These are phyloP conservation scores for Dactylellina haptotyla DNA, from an alignment of 2,329 filamentous ascomycete genomes.

Conservation along the genomic window DNA sequence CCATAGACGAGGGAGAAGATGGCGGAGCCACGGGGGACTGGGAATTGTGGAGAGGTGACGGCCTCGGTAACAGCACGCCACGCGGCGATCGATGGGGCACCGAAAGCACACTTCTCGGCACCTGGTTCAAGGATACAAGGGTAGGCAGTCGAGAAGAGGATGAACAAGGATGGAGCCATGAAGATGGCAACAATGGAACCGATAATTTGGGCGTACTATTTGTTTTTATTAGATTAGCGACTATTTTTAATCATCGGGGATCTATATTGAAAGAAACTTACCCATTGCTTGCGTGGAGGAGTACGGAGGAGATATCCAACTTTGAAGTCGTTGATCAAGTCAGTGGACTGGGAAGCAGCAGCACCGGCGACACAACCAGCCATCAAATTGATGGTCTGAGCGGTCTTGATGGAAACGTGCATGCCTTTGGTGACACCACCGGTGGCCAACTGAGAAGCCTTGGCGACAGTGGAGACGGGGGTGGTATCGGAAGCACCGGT, in stretches of 20 bases:
- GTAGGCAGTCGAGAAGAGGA: conserved; percentile 55
- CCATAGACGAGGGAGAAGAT: conserved; percentile 53
- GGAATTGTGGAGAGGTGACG: conserved; percentile 53
- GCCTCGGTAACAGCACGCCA: conserved; percentile 55
- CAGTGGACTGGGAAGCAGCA: conserved; percentile 57
- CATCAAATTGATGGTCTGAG: conserved; percentile 64
- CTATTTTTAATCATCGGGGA: neutral
- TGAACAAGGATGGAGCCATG: conserved; percentile 52
- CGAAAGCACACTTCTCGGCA: conserved; percentile 48
- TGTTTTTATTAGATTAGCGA: neutral
- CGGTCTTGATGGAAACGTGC: conserved; percentile 60
- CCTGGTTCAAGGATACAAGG: conserved; percentile 52
- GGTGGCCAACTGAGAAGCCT: conserved; percentile 65
- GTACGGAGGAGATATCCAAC: conserved; percentile 65
- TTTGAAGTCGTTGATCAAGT: conserved; percentile 63
- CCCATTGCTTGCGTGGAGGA: conserved; percentile 56
- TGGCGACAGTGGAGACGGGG: conserved; percentile 64
- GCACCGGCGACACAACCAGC: conserved; percentile 59
- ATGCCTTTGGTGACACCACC: conserved; percentile 64
- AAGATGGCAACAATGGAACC: conserved; percentile 54
- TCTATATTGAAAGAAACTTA: conserved; percentile 16
- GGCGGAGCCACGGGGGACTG: conserved; percentile 53
- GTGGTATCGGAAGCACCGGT: conserved; percentile 64
- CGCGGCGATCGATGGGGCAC: conserved; percentile 53
- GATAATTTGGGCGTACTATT: conserved; percentile 54